phyloP scores from a whole-genome alignment of 1,139 yeast species.

The Pichia norvegensis region DNA sequence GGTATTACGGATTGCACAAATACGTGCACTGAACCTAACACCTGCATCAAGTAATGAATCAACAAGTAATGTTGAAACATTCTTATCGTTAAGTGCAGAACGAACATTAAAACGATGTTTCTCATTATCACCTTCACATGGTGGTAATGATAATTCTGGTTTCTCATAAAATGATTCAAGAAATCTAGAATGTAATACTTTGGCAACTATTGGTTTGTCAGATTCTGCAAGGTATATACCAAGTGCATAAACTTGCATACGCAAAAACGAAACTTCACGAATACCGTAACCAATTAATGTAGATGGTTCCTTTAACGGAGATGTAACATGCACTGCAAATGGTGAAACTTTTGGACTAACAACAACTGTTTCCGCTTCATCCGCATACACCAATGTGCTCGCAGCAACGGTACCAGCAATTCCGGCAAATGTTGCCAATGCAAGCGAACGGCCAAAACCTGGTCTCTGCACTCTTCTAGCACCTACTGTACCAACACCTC shows the following conservation, averaged over 20 bases:
- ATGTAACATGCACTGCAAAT: slow-evolving; percentile 36
- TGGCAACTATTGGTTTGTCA: slow-evolving; percentile 42
- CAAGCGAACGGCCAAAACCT: neutral
- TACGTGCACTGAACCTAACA: slow-evolving; percentile 59
- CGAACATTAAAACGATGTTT: slow-evolving; percentile 43
- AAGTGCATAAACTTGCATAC: slow-evolving; percentile 80
- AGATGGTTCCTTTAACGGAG: slow-evolving; percentile 29
- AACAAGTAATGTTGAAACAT: slow-evolving; percentile 46
- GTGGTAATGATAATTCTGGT: slow-evolving; percentile 9
- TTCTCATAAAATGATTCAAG: slow-evolving; percentile 26
- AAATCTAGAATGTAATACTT: slow-evolving; percentile 38
- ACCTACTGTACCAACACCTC: too few species aligned
- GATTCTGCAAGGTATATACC: slow-evolving; percentile 67
- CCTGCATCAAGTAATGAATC: slow-evolving; percentile 51
- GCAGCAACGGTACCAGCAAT: neutral
- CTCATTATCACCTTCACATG: neutral
- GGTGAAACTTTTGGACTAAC: slow-evolving; percentile 48
- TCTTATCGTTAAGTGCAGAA: slow-evolving; percentile 51
- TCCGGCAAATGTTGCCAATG: neutral
- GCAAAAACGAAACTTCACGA: slow-evolving; percentile 71
- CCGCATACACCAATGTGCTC: neutral
- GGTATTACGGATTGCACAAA: slow-evolving; percentile 79
- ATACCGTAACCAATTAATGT: slow-evolving; percentile 70
- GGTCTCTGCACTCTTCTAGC: too few species aligned
- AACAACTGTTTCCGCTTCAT: slow-evolving; percentile 3